Evolutionary conservation across 441 rosid genomes (phyloP).

Genomic region (Populus hybrid): DNA sequence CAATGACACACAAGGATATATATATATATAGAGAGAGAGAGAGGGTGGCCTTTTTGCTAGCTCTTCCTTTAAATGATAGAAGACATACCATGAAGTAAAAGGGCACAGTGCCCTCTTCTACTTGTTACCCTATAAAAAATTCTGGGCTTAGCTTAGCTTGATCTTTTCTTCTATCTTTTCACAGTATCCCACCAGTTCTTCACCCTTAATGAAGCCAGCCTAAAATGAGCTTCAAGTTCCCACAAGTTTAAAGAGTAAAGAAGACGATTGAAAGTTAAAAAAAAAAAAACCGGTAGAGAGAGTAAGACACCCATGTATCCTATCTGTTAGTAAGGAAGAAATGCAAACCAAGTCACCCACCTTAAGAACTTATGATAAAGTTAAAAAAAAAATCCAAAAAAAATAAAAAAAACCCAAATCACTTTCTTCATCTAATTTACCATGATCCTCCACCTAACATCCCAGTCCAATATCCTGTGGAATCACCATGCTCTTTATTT

Average conservation of each 20-base stretch:
- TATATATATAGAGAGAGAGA: neutral
- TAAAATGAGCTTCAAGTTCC: constrained; percentile 44
- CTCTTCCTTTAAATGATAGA: constrained; percentile 3
- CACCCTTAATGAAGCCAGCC: constrained; percentile 40
- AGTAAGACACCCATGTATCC: constrained; percentile 33
- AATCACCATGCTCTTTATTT: constrained; percentile 51
- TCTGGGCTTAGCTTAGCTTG: constrained; percentile 21
- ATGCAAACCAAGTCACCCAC: constrained; percentile 49
- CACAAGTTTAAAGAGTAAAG: constrained; percentile 17
- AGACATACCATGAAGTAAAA: constrained; percentile 14
- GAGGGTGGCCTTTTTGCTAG: neutral
- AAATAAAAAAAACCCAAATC: constrained; percentile 4
- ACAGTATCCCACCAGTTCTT: constrained; percentile 11
- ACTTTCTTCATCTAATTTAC: constrained; percentile 35
- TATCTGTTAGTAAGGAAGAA: constrained; percentile 54
- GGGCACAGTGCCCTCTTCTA: constrained; percentile 13
- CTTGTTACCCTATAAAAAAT: constrained; percentile 17
- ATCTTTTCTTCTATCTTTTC: constrained; percentile 15
- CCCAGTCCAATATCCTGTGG: constrained; percentile 84
- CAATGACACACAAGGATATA: constrained; percentile 13
- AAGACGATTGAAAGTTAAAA: constrained; percentile 8
- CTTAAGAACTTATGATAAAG: constrained; percentile 37
- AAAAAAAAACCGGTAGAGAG: constrained; percentile 18
- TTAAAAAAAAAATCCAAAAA: constrained; percentile 7
- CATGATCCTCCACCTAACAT: constrained; percentile 85